phyloP scores from a whole-genome alignment of 352 stramenopile species.

The Chrysophaeum taylorii region DNA sequence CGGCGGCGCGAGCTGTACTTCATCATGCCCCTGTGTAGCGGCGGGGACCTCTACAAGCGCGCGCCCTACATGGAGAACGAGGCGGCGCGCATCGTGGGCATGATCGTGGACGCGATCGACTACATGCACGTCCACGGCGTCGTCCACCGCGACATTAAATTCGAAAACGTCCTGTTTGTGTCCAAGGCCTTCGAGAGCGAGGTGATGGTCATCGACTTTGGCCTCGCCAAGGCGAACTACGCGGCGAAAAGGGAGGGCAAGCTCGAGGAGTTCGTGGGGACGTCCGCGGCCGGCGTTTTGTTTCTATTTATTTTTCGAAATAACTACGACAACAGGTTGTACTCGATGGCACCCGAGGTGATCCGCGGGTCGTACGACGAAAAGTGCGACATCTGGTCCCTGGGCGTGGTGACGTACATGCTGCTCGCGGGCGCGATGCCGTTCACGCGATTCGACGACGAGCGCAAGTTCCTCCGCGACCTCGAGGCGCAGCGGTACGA shows the following conservation, averaged over 20 bases:
- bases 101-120: constrained; percentile 38
- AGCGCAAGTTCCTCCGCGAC: neutral
- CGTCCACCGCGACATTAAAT: constrained; percentile 44
- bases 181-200: constrained; percentile 30
- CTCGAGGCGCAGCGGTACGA: neutral
- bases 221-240: constrained; percentile 34
- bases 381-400: constrained; percentile 42
- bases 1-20: constrained; percentile 49
- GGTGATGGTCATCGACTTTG: constrained; percentile 55
- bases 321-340: no score
- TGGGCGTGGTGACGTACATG: constrained; percentile 54
- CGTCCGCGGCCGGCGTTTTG: neutral
- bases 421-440: constrained; percentile 46
- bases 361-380: constrained; percentile 26
- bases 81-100: neutral
- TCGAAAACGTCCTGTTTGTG: constrained; percentile 46
- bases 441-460: constrained; percentile 30
- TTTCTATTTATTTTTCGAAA: no score
- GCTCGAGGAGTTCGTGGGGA: constrained; percentile 23
- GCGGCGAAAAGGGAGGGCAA: constrained; percentile 29
- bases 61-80: constrained; percentile 28
- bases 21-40: constrained; percentile 48
- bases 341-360: constrained; percentile 26
- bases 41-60: constrained; percentile 50
- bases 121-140: constrained; percentile 46